These are phyloP conservation scores for Hawksworthiomyces lignivorus DNA, from an alignment of 2,329 filamentous ascomycete species.

Conservation along the genomic window DNA sequence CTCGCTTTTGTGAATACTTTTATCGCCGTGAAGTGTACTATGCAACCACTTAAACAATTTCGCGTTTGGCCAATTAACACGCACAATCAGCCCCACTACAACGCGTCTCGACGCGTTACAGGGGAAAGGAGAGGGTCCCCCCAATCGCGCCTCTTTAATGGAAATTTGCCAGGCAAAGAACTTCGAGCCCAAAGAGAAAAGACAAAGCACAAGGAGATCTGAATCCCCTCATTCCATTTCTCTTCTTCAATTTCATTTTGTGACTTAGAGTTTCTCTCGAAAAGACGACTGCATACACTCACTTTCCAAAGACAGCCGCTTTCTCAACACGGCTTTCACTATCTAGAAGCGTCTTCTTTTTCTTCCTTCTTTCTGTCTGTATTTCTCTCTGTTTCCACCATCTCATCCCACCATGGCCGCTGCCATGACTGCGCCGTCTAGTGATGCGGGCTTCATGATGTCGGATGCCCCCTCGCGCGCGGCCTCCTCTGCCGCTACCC, in stretches of 20 bases:
- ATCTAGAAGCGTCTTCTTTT: no score
- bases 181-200: no score
- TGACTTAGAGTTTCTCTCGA: no score
- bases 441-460: constrained; percentile 50
- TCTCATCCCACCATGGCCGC: constrained; percentile 14
- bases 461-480: constrained; percentile 43
- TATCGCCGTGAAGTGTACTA: no score
- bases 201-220: no score
- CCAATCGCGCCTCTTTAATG: constrained; percentile 7
- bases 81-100: not conserved
- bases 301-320: no score
- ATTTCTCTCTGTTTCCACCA: no score
- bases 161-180: no score
- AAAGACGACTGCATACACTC: no score
- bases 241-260: no score
- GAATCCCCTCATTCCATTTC: constrained; percentile 2
- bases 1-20: no score
- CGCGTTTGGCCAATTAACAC: constrained; percentile 12
- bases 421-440: constrained; percentile 41
- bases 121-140: constrained; percentile 5
- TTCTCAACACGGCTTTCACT: not conserved
- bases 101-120: constrained; percentile 17
- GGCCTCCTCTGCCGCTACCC: constrained; percentile 28
- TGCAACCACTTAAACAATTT: constrained; percentile 18
- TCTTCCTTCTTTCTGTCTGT: not conserved